These are phyloP conservation scores for Pichia sp. DNA, from an alignment of 1,139 yeast species.

Conservation along the genomic window DNA sequence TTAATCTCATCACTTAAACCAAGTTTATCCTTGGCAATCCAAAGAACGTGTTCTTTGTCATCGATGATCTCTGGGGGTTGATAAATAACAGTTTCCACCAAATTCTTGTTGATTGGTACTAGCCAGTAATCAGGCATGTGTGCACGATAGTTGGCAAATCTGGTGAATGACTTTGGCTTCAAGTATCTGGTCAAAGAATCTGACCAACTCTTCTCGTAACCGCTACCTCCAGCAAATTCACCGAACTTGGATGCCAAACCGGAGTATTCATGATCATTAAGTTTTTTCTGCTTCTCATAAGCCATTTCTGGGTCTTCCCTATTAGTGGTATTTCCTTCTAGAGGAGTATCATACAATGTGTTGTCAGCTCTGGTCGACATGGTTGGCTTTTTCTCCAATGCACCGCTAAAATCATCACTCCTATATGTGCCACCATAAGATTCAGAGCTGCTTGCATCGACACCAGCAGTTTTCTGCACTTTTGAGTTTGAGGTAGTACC, in stretches of 20 bases:
- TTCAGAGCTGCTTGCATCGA: not conserved
- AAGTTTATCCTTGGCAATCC: constrained; percentile 85
- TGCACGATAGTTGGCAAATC: constrained; percentile 47
- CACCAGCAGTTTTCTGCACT: no score
- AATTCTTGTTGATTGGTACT: constrained; percentile 22
- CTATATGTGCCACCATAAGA: constrained; percentile 1
- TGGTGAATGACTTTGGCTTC: constrained; percentile 58
- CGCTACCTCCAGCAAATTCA: constrained; percentile 1
- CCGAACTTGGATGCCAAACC: constrained; percentile 7
- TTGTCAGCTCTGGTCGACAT: not conserved
- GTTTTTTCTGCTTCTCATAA: constrained; percentile 3
- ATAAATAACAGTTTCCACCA: constrained; percentile 37
- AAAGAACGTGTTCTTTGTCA: constrained; percentile 53
- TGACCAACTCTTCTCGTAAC: not conserved
- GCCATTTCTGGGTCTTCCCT: not conserved
- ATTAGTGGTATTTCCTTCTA: no score
- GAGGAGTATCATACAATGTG: not conserved
- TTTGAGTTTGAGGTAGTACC: not conserved
- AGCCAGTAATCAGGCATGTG: constrained; percentile 49
- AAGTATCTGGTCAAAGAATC: constrained; percentile 38
- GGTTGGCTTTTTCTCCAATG: constrained; percentile 2
- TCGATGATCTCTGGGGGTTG: constrained; percentile 66
- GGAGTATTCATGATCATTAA: constrained; percentile 1
- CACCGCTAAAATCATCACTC: constrained; percentile 1
- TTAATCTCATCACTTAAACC: constrained; percentile 52